Conservation (phyloP, 2,329 filamentous ascomycete species). For the Fusarium pininemorale region DNA sequence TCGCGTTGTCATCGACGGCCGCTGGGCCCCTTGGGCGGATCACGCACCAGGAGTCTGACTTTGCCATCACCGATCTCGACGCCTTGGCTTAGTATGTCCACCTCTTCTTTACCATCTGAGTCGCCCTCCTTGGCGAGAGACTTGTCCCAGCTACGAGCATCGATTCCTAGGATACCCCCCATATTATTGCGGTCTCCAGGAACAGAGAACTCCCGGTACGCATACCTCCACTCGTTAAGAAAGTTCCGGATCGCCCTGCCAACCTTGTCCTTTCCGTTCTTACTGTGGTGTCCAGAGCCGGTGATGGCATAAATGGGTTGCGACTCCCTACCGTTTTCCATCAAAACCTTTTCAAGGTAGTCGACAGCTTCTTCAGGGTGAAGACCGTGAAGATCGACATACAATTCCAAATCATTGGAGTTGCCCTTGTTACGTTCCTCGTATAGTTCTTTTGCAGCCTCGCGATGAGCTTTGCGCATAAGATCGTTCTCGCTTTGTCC, state of each 20-base stretch:
- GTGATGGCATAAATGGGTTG: conserved; percentile 94
- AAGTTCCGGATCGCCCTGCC: conserved; percentile 92
- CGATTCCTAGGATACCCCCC: conserved; percentile 79
- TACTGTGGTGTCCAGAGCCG: conserved; percentile 95
- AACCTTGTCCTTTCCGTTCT: conserved; percentile 98
- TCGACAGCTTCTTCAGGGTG: conserved; percentile 97
- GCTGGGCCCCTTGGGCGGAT: conserved; percentile 66
- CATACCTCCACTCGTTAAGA: conserved; percentile 94
- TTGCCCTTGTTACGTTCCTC: conserved; percentile 87
- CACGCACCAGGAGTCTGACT: conserved; percentile 70
- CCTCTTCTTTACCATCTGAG: conserved; percentile 54
- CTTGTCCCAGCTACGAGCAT: conserved; percentile 74
- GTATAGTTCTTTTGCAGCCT: conserved; percentile 90
- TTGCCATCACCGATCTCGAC: conserved; percentile 74
- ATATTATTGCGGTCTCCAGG: conserved; percentile 87
- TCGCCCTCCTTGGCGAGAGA: conserved; percentile 60
- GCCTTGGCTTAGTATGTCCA: conserved; percentile 71
- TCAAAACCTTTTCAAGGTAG: conserved; percentile 87
- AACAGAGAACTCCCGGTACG: conserved; percentile 94
- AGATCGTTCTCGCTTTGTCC: conserved; percentile 97
- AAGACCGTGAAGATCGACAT: conserved; percentile 97
- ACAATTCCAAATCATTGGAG: conserved; percentile 74
- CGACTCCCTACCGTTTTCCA: conserved; percentile 79
- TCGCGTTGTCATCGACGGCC: conserved; percentile 53
- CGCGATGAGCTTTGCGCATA: conserved; percentile 96